These are phyloP conservation scores for Rhodosporidiobolus sp. DNA, from an alignment of 768 basidiomycete species.

Conservation along the genomic window DNA sequence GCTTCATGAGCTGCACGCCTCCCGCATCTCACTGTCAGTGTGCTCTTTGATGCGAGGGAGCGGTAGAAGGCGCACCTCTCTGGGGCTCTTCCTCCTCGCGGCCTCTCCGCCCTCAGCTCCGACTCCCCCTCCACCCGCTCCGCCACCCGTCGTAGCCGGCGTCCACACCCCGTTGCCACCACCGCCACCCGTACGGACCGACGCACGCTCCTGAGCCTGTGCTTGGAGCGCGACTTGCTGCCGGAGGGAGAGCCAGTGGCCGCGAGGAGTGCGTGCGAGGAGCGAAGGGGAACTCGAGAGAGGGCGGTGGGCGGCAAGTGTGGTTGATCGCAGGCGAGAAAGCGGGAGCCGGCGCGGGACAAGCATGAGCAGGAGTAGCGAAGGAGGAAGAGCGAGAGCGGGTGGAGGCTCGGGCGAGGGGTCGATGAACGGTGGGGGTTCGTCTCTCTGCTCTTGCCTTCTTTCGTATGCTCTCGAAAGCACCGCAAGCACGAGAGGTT, in stretches of 20 bases:
- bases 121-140: not conserved
- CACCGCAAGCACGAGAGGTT: too few relatives aligned
- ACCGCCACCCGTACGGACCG: not conserved
- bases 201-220: not conserved
- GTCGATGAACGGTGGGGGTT: too few relatives aligned
- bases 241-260: not conserved
- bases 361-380: too few relatives aligned
- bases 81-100: not conserved
- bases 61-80: slow-evolving; percentile 5
- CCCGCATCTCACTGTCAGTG: not conserved
- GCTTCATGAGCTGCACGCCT: slow-evolving; percentile 1
- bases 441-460: too few relatives aligned
- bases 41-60: not conserved
- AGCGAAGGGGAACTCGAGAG: too few relatives aligned
- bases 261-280: not conserved
- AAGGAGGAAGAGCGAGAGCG: too few relatives aligned
- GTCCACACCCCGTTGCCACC: not conserved
- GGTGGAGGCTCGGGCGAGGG: too few relatives aligned
- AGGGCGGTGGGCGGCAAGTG: too few relatives aligned
- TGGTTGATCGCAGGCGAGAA: too few relatives aligned
- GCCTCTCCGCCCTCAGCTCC: not conserved
- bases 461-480: too few relatives aligned
- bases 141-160: not conserved
- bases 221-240: too few relatives aligned
- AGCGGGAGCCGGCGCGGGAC: too few relatives aligned